Conservation (phyloP, 331 rosid species). For the Dryas integrifolia region DNA sequence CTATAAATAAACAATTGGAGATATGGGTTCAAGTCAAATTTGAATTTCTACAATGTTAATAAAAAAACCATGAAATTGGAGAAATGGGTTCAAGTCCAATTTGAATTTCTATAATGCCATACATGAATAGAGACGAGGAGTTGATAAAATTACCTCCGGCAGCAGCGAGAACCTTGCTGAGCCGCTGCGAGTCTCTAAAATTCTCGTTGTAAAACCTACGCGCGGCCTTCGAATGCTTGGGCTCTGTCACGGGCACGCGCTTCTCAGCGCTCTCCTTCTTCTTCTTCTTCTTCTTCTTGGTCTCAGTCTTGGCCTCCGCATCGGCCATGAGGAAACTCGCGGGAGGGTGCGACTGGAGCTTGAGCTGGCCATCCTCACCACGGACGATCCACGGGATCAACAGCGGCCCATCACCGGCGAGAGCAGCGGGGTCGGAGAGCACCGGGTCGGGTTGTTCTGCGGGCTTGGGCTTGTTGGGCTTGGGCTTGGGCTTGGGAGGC, state of each 20-base stretch:
- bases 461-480: constrained; percentile 29
- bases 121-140: neutral
- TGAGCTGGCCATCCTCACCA: constrained; percentile 75
- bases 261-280: constrained; percentile 31
- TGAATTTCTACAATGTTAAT: neutral
- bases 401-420: constrained; percentile 36
- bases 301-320: constrained; percentile 24
- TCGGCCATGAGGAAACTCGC: constrained; percentile 41
- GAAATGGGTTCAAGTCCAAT: constrained; percentile 2
- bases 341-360: constrained; percentile 63
- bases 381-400: constrained; percentile 86
- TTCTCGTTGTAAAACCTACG: constrained; percentile 75
- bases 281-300: constrained; percentile 42
- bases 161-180: constrained; percentile 92
- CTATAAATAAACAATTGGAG: neutral
- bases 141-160: constrained; percentile 62
- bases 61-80: neutral
- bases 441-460: neutral
- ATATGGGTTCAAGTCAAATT: neutral
- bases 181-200: constrained; percentile 60
- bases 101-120: neutral
- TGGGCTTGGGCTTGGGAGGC: constrained; percentile 57
- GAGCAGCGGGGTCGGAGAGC: constrained; percentile 11
- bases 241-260: constrained; percentile 26
- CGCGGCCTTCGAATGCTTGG: constrained; percentile 83